A percentile compares a stretch with the other conserved stretches of the same genome.
Evolutionary conservation across 83 land plant genomes (phyloP).

Genomic region (Larix sibirica): DNA sequence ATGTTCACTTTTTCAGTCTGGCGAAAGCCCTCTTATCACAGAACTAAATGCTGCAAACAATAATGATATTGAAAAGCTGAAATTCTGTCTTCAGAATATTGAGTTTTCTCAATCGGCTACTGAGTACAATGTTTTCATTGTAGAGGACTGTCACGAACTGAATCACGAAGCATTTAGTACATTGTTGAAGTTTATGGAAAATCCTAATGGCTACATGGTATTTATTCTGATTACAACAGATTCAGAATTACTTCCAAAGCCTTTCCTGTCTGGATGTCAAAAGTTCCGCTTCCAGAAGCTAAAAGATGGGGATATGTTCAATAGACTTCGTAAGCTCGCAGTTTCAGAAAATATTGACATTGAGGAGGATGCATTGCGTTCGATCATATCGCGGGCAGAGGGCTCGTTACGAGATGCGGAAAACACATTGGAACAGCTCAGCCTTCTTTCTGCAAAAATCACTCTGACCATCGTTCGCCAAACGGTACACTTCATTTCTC

Average conservation of each 20-base stretch:
- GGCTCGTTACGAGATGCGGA: conserved; percentile 31
- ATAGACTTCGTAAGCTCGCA: conserved; percentile 23
- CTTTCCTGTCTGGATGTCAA: conserved; percentile 34
- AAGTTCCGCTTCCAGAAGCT: conserved; percentile 34
- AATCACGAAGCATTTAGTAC: conserved; percentile 20
- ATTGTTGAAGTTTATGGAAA: conserved; percentile 30
- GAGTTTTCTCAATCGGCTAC: conserved; percentile 8
- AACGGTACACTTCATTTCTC: not conserved
- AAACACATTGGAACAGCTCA: conserved; percentile 1
- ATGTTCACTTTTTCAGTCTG: conserved; percentile 17
- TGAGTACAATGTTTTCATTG: conserved; percentile 29
- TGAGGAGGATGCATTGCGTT: conserved; percentile 28
- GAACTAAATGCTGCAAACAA: conserved; percentile 29
- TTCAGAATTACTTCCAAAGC: conserved; percentile 30
- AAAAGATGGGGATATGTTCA: conserved; percentile 33
- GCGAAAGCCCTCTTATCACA: conserved; percentile 24
- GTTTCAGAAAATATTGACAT: conserved; percentile 23
- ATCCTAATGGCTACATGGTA: conserved; percentile 27
- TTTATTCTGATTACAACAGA: conserved; percentile 44
- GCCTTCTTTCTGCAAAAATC: not conserved
- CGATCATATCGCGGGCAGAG: conserved; percentile 27
- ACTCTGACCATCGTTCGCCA: conserved; percentile 8
- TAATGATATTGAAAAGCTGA: conserved; percentile 16
- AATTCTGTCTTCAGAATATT: conserved; percentile 18
- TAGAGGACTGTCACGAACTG: conserved; percentile 37